phyloP scores from a whole-genome alignment of 768 basidiomycete genomes.

The Boletus subcaerulescens region DNA sequence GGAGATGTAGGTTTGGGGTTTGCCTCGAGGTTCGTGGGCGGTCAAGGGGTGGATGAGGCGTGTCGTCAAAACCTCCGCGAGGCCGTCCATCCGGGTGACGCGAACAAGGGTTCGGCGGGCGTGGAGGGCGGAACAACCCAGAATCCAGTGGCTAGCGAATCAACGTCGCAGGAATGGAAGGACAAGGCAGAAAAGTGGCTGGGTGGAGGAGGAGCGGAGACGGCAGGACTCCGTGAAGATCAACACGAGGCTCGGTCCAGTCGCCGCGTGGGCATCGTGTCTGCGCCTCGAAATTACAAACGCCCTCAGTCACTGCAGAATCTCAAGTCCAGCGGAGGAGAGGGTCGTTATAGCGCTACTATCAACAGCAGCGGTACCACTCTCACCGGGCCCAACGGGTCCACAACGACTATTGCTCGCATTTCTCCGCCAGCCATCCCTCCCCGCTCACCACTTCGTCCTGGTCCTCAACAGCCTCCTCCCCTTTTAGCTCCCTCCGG shows the following conservation, averaged over 20 bases:
- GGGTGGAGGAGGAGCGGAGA: conserved; percentile 21
- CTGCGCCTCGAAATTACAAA: conserved; percentile 36
- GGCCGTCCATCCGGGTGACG: conserved; percentile 24
- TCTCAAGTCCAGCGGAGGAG: conserved; percentile 22
- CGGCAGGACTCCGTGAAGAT: conserved; percentile 15
- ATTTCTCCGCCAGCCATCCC: conserved; percentile 25
- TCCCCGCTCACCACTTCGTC: conserved; percentile 32
- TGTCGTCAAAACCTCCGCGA: conserved; percentile 16
- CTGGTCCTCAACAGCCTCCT: conserved; percentile 18
- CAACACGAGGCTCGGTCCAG: conserved; percentile 38
- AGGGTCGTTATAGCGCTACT: conserved; percentile 9
- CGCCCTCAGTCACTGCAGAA: conserved; percentile 30
- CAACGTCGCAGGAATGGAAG: neutral
- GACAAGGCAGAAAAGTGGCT: neutral
- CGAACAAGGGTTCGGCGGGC: conserved; percentile 12
- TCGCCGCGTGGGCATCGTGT: conserved; percentile 43
- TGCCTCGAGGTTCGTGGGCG: conserved; percentile 26
- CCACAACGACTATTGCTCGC: neutral
- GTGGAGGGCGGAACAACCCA: neutral
- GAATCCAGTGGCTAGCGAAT: conserved; percentile 5
- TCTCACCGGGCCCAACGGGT: conserved; percentile 8
- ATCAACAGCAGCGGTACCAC: conserved; percentile 8
- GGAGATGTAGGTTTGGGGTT: conserved; percentile 23
- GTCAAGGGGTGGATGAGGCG: conserved; percentile 22
- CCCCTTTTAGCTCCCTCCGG: conserved; percentile 10